Evolutionary conservation across 2,329 filamentous ascomycete species (phyloP).

Genomic region (Stemphylium vesicarium): DNA sequence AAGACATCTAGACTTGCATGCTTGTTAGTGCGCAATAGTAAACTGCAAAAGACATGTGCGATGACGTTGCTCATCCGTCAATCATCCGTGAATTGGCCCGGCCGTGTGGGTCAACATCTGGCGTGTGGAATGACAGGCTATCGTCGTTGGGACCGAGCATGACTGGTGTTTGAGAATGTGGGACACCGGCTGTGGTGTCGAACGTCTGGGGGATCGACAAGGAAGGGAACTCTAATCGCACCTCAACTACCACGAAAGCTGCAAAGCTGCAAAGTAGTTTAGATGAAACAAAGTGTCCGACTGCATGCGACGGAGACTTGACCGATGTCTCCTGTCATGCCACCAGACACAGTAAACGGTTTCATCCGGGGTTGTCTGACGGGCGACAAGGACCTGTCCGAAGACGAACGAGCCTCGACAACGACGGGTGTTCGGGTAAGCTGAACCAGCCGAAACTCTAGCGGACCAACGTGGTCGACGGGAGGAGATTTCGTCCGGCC

Average conservation of each 20-base stretch:
- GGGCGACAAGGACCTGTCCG: conserved; percentile 6
- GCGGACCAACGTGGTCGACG: background rate
- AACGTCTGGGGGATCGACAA: conserved; percentile 12
- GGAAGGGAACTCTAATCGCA: conserved; percentile 8
- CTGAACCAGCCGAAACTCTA: background rate
- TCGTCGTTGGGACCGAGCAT: background rate
- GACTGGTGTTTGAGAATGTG: conserved; percentile 5
- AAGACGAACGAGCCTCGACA: background rate
- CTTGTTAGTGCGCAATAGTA: background rate
- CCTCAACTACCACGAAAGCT: conserved; percentile 5
- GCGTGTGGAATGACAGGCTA: background rate
- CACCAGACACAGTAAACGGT: background rate
- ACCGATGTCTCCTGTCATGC: background rate
- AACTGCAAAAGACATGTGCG: background rate
- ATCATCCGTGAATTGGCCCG: background rate
- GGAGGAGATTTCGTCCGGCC: background rate
- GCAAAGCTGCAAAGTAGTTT: conserved; percentile 1
- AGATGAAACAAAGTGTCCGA: conserved; percentile 4
- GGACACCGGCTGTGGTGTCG: background rate
- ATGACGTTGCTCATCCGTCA: background rate
- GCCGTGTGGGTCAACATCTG: background rate
- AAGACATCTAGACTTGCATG: background rate
- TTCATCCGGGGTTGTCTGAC: conserved; percentile 8
- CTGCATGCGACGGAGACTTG: background rate
- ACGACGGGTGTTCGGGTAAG: background rate